These are phyloP conservation scores for Linum tenue DNA, from an alignment of 345 rosid genomes.

Conservation along the genomic window DNA sequence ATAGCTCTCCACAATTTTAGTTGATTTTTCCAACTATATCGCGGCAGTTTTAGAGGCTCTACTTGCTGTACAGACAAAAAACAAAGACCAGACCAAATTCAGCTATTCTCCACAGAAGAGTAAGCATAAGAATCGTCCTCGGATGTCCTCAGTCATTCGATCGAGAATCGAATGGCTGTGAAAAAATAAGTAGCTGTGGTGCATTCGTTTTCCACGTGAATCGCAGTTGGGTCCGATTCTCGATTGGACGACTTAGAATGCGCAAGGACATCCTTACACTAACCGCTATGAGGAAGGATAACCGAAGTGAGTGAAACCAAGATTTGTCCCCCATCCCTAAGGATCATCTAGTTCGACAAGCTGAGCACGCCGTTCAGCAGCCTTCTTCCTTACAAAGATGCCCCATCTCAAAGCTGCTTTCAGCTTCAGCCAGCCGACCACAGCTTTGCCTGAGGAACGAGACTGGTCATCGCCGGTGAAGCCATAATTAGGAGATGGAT, in stretches of 20 bases:
- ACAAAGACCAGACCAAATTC: no score
- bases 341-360: conserved; percentile 19
- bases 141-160: no score
- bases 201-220: no score
- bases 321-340: conserved; percentile 8
- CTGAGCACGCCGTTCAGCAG: conserved; percentile 11
- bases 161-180: no score
- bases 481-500: conserved; percentile 12
- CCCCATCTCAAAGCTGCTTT: conserved; percentile 10
- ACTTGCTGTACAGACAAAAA: neutral
- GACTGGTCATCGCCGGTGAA: conserved; percentile 20
- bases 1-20: neutral
- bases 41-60: neutral
- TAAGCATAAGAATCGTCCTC: no score
- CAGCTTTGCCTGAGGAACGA: conserved; percentile 15
- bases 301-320: no score
- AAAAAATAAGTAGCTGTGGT: no score
- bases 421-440: conserved; percentile 10
- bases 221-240: no score
- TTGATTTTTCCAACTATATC: neutral
- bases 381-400: conserved; percentile 9
- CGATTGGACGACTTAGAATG: no score
- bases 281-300: no score
- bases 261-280: no score
- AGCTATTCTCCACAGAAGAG: no score